Conservation (phyloP, 768 basidiomycete species). For the Suillus lakei region DNA sequence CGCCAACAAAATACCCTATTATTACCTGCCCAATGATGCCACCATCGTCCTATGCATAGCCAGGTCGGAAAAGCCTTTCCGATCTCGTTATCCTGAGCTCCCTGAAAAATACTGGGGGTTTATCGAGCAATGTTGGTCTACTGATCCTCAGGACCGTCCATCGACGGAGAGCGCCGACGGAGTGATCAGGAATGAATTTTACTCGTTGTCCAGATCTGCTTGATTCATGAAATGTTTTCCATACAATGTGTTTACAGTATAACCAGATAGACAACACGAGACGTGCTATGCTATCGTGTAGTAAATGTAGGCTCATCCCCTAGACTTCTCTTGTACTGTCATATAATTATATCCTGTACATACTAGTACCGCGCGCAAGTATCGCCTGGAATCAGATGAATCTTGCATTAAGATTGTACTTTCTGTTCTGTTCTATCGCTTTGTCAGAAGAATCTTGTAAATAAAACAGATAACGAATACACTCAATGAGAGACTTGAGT, state of each 20-base stretch:
- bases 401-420: too few relatives aligned
- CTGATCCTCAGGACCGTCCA: neutral
- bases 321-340: too few relatives aligned
- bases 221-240: neutral
- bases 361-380: too few relatives aligned
- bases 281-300: too few relatives aligned
- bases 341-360: too few relatives aligned
- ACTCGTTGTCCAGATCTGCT: neutral
- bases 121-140: neutral
- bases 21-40: neutral
- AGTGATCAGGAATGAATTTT: neutral
- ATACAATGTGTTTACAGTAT: too few relatives aligned
- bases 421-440: too few relatives aligned
- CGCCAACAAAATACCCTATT: neutral
- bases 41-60: neutral
- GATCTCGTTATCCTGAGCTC: neutral
- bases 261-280: too few relatives aligned
- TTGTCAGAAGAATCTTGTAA: too few relatives aligned
- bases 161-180: neutral
- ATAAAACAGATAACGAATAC: neutral
- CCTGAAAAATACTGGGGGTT: neutral
- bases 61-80: neutral
- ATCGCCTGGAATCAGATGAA: too few relatives aligned
- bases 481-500: constrained; percentile 2
- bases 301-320: too few relatives aligned